phyloP scores from a whole-genome alignment of 495 filamentous ascomycete genomes.

The Astrothelium subdiscretum region DNA sequence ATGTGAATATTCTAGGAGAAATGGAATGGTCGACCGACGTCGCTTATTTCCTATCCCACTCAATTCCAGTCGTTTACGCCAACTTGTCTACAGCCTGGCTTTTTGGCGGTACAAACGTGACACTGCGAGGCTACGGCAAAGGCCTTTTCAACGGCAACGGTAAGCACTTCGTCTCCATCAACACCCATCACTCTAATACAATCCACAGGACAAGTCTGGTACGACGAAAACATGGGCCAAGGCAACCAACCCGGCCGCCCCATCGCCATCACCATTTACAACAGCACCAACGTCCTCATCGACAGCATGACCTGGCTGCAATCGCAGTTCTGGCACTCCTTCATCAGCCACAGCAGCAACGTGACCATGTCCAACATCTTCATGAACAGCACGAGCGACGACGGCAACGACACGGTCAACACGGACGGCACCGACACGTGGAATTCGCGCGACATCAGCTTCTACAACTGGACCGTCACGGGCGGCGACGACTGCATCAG shows the following conservation, averaged over 20 bases:
- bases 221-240: conserved; percentile 11
- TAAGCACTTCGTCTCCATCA: neutral
- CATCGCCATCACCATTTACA: conserved; percentile 11
- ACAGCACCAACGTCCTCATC: conserved; percentile 12
- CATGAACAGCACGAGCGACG: conserved; percentile 13
- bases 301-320: conserved; percentile 16
- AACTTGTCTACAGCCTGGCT: conserved; percentile 12
- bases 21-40: conserved; percentile 14
- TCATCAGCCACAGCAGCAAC: conserved; percentile 12
- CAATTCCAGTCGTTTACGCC: conserved; percentile 11
- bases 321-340: conserved; percentile 16
- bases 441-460: conserved; percentile 19
- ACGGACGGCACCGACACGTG: conserved; percentile 20
- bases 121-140: conserved; percentile 10
- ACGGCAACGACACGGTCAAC: conserved; percentile 15
- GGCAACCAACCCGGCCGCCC: conserved; percentile 10
- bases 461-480: conserved; percentile 17
- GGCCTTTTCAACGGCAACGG: conserved; percentile 17
- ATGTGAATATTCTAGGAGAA: conserved; percentile 14
- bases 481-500: conserved; percentile 19
- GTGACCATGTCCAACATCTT: conserved; percentile 18
- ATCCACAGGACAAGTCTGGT: conserved; percentile 12
- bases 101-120: conserved; percentile 10
- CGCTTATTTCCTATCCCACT: conserved; percentile 13
- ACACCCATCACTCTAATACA: neutral